Base-by-base conservation (phyloP, 192 early-diverging fungal species). In the Podila minutissima region DNA sequence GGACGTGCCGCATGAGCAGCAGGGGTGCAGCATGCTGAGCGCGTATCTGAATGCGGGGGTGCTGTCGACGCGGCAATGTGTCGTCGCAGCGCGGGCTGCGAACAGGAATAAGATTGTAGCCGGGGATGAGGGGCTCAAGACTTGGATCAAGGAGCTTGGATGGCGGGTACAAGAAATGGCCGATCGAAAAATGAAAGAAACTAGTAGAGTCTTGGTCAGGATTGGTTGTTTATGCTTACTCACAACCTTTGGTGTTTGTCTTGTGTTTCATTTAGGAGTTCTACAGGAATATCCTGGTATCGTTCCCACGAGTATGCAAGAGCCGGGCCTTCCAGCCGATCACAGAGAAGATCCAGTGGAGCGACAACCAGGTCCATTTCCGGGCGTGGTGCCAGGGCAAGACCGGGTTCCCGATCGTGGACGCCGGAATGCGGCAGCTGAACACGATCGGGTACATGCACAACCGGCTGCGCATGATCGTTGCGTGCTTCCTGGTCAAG, bases 391-490 rank as follows among this genome's bases (percentile, higher is more conserved):
- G 87, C 28, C 73, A 84, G 41, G 93, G 91, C 2, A 82, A 81
- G 67, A 94, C 91, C 0, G 91, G 93, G 6, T 92, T 84, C 74
- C 89, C 89, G 2, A 87, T 92, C 61, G 90, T 91, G 11, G 89
- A 92, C 71, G 89, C 91, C 11, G 91, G 84, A 1, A 94, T 94
- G 91, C 69, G 91, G 29, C 86, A 92, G 66, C 71, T 94, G 28
- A 81, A 78, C 11, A 66, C 62, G 2, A 85, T 74, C 10, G 93
- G 91, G 9, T 89, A 84, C 75, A 90, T 94, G 90, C 89, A 91
- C 74, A 94, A 94, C 74, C 87, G 91, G 19, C 59, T 89, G 17
- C 83, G 93, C 11, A 93, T 94, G 93, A 86, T 91, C 51, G 85
- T 79, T 2, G 87, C 86, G 17, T 87, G 81, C 33, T 88, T 86